Evolutionary conservation across 108 stramenopile species (phyloP).

Genomic region (Stephanodiscus minutulus): DNA sequence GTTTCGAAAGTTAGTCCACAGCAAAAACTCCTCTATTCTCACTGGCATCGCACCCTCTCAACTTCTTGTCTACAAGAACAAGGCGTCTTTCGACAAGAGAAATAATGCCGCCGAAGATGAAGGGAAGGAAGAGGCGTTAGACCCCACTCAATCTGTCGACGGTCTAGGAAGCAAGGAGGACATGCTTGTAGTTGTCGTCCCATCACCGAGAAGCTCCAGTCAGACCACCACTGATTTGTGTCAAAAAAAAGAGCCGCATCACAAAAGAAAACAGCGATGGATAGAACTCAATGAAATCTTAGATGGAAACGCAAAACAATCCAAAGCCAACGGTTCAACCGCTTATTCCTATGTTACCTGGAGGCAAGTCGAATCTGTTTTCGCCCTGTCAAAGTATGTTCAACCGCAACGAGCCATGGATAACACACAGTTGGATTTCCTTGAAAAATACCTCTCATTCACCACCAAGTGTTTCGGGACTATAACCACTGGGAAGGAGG

Average conservation of each 20-base stretch:
- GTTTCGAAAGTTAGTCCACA: slow-evolving; percentile 16
- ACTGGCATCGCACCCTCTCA: slow-evolving; percentile 1
- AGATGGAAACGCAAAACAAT: slow-evolving; percentile 15
- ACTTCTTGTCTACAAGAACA: slow-evolving; percentile 18
- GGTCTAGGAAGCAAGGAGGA: slow-evolving; percentile 10
- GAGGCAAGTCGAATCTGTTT: slow-evolving; percentile 32
- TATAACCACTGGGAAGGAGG: slow-evolving; percentile 25
- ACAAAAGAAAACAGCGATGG: slow-evolving; percentile 26
- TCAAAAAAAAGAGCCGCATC: slow-evolving; percentile 12
- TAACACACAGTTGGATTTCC: slow-evolving; percentile 18
- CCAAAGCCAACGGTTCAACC: slow-evolving; percentile 18
- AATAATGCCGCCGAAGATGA: slow-evolving; percentile 12
- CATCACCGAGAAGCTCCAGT: slow-evolving; percentile 9
- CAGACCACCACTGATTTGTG: slow-evolving; percentile 12
- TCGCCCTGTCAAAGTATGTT: slow-evolving; percentile 17
- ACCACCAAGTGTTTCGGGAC: slow-evolving; percentile 23
- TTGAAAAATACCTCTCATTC: slow-evolving; percentile 15
- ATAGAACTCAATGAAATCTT: slow-evolving; percentile 20
- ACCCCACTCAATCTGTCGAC: slow-evolving; percentile 5
- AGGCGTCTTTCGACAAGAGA: slow-evolving; percentile 18
- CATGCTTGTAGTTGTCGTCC: slow-evolving; percentile 17
- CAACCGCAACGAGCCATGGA: slow-evolving; percentile 18
- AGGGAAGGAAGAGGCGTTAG: slow-evolving; percentile 16
- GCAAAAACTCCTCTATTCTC: slow-evolving; percentile 17
- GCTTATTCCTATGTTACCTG: slow-evolving; percentile 22